phyloP scores from a whole-genome alignment of 164 flowering plant species.

The Nymphaea colorata region DNA sequence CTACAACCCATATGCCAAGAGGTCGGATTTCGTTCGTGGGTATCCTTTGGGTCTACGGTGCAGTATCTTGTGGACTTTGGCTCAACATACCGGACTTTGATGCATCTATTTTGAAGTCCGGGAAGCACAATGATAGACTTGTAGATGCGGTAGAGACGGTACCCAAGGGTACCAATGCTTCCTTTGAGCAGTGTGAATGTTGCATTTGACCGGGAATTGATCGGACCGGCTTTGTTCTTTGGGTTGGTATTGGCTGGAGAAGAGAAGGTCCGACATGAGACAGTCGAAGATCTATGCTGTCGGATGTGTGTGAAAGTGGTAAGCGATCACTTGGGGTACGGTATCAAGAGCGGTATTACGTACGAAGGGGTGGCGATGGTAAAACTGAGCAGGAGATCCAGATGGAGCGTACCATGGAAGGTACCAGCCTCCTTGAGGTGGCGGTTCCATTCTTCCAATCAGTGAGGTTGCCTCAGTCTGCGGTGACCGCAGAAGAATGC shows the following conservation, averaged over 20 bases:
- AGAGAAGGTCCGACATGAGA: slow-evolving; percentile 71
- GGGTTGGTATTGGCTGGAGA: slow-evolving; percentile 68
- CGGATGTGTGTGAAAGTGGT: slow-evolving; percentile 87
- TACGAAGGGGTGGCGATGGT: slow-evolving; percentile 41
- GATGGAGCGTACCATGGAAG: slow-evolving; percentile 40
- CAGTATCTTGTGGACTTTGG: slow-evolving; percentile 97
- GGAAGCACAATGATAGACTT: slow-evolving; percentile 40
- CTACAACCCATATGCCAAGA: slow-evolving; percentile 69
- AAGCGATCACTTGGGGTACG: slow-evolving; percentile 66
- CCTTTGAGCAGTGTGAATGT: slow-evolving; percentile 85
- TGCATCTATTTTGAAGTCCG: slow-evolving; percentile 80
- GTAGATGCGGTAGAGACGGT: slow-evolving; percentile 90
- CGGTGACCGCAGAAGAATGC: slow-evolving; percentile 64
- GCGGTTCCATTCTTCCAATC: slow-evolving; percentile 83
- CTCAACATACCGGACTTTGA: slow-evolving; percentile 80
- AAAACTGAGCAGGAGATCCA: slow-evolving; percentile 73
- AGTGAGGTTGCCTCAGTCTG: slow-evolving; percentile 31
- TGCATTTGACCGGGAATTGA: slow-evolving; percentile 52
- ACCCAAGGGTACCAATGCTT: slow-evolving; percentile 46
- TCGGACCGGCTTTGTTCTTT: slow-evolving; percentile 78
- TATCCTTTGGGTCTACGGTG: slow-evolving; percentile 84
- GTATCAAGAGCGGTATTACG: slow-evolving; percentile 85
- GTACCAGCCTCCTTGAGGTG: slow-evolving; percentile 49
- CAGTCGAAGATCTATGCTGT: slow-evolving; percentile 78
- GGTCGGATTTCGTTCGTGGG: slow-evolving; percentile 93